Base-by-base conservation (phyloP, 2,329 filamentous ascomycete species). In the Ceratocystis harringtonii region DNA sequence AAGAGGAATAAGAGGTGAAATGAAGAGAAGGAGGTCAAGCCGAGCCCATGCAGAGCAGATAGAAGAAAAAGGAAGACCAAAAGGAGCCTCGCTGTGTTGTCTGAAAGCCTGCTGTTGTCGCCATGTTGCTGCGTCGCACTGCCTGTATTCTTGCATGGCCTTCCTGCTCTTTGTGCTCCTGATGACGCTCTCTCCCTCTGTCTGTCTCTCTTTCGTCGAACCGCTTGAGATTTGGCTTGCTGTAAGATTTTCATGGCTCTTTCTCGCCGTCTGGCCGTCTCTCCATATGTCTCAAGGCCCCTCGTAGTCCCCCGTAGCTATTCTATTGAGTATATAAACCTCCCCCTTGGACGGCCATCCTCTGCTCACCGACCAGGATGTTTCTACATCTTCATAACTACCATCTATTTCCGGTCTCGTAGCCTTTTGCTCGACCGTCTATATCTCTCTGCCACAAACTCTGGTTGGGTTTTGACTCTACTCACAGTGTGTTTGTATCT, bases 61-160 rank as follows among this genome's bases (percentile, higher is more conserved):
- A 55, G 19, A 22, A 25, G 50, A 28, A 30, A 22, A 55, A 55
- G 22, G 19, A 55, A 28, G 28, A 25, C 22, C 7, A 28, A 57
- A 15, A 17, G 12, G 10, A 28, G 5, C 8, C 19, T 36, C 17
- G 50, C 52, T 64, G 32, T 64, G n/a, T 36, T 41, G 36, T 41
- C 36, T 41, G 36, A 43, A 25, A 62, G 52, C 61, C 22, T 36
- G 25, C 22, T 45, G 12, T 22, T 19, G 10, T 60, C 52, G 58
- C 50, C 30, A 25, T 58, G 8, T 58, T 15, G 19, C 62, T 60
- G 17, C 8, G 62, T 64, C 25, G 50, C 63, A 60, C 63, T 57
- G 36, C 30, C 6, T 41, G 36, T 41, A 41, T 41, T 41, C 19
- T 6, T 43, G 52, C 52, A 64, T 44, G 32, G 50, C 19, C 43